Evolutionary conservation across 352 stramenopile species (phyloP), one percentile per base, ranked within the genome.

Genomic region (Globisporangium solare): DNA sequence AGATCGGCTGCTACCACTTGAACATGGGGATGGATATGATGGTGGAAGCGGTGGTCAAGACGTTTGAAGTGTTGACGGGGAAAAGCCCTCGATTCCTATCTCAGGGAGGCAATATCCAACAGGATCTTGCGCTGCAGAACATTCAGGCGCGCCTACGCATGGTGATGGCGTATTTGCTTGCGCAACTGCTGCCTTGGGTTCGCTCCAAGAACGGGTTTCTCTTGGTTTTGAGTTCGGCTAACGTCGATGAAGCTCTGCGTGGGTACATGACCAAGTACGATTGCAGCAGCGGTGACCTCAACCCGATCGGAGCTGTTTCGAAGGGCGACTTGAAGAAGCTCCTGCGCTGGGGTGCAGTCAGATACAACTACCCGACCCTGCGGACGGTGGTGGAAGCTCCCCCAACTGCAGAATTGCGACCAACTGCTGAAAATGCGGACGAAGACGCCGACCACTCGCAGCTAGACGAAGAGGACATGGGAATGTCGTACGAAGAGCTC

Each of bases 241-340:
- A 99, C 70, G 97, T 99, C 0, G 97, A 99, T 63, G 97, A 99
- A 75, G 92, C 92, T 0, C 77, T 99, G 52, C 91, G 97, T 53
- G 97, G 97, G 31, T 99, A 99, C 82, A 98, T 99, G 92, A 99
- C 97, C 32, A 99, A 99, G 74, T 99, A 99, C 61, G 97, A 99
- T 77, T 99, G 97, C 75, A 98, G 89, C 60, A 97, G 85, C 56
- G 97, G 96, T 14, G 97, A 99, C 67, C 68, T 99, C 39, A 99
- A 99, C 74, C 97, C 97, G 1, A 99, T 99, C 64, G 97, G 97
- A 35, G 93, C 85, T 5, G 97, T 99, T 47, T 98, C 85, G 14
- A 97, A 97, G 67, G 73, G 85, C 14, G 96, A 99, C 68, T 69
- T 99, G 31, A 99, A 99, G 73, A 91, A 92, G 17, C 93, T 99